A percentile compares a stretch with the other conserved stretches of the same genome.
Evolutionary conservation across 2,329 filamentous ascomycete genomes (phyloP).

Genomic region (Penicillium sp.): DNA sequence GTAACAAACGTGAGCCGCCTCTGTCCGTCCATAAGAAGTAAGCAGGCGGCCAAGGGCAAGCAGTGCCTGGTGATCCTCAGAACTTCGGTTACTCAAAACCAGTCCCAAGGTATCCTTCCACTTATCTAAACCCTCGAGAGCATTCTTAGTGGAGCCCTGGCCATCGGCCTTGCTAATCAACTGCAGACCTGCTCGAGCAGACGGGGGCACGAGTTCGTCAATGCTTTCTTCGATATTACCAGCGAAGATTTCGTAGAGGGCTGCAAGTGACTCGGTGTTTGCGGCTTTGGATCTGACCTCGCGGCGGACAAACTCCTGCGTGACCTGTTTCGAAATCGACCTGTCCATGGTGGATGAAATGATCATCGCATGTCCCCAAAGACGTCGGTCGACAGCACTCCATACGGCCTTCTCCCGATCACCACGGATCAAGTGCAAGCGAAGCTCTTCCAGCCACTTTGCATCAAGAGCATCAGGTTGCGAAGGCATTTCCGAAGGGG

Average conservation of each 20-base stretch:
- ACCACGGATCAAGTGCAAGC: conserved; percentile 70
- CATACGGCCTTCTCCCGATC: conserved; percentile 90
- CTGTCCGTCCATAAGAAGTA: conserved; percentile 78
- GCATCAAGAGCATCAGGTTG: conserved; percentile 68
- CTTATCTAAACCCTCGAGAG: conserved; percentile 80
- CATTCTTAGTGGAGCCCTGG: conserved; percentile 64
- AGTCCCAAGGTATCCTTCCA: conserved; percentile 90
- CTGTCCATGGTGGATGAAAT: conserved; percentile 76
- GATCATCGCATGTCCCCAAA: conserved; percentile 96
- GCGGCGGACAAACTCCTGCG: conserved; percentile 91
- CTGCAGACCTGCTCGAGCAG: conserved; percentile 86
- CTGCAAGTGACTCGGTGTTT: conserved; percentile 82
- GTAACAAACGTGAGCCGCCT: conserved; percentile 92
- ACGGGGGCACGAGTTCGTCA: conserved; percentile 90
- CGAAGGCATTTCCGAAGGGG: conserved; percentile 37
- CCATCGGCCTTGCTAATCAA: conserved; percentile 73
- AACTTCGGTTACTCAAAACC: conserved; percentile 82
- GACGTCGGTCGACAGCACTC: conserved; percentile 84
- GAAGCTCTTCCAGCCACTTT: conserved; percentile 67
- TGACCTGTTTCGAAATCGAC: conserved; percentile 82
- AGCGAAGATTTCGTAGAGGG: conserved; percentile 88
- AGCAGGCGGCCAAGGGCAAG: conserved; percentile 78
- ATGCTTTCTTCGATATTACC: conserved; percentile 93
- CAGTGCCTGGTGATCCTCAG: conserved; percentile 73
- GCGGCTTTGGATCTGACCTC: conserved; percentile 81